These are phyloP conservation scores for Acorus calamus DNA, from an alignment of 106 monocot species.

Conservation along the genomic window DNA sequence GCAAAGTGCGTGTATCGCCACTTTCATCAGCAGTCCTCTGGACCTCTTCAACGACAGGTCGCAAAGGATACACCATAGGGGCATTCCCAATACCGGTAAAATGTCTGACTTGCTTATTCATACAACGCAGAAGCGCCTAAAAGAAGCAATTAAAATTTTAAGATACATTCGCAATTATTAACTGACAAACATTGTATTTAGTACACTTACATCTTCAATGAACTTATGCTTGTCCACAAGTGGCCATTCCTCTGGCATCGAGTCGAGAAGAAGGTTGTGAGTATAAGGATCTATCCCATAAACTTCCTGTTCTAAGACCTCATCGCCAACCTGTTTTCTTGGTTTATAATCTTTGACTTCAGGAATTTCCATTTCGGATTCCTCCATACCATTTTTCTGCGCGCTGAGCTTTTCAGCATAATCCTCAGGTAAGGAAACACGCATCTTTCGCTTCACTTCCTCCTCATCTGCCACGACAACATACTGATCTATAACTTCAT, in stretches of 20 bases:
- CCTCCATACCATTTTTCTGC: slow-evolving; percentile 65
- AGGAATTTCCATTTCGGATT: slow-evolving; percentile 87
- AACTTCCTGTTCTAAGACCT: slow-evolving; percentile 96
- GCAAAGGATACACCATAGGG: slow-evolving; percentile 78
- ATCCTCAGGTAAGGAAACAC: slow-evolving; percentile 84
- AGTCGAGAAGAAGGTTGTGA: slow-evolving; percentile 90
- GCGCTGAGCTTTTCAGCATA: slow-evolving; percentile 72
- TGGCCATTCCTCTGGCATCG: slow-evolving; percentile 77
- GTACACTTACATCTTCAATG: slow-evolving; percentile 70
- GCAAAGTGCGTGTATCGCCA: slow-evolving; percentile 35
- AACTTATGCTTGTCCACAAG: slow-evolving; percentile 71
- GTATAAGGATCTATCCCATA: slow-evolving; percentile 99
- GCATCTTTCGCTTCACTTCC: slow-evolving; percentile 85
- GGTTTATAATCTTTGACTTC: slow-evolving; percentile 98
- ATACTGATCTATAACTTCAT: slow-evolving; percentile 90
- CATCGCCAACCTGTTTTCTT: slow-evolving; percentile 76
- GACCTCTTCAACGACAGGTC: slow-evolving; percentile 75
- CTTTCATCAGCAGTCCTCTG: slow-evolving; percentile 57
- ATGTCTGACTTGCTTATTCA: slow-evolving; percentile 78
- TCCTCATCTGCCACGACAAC: slow-evolving; percentile 87
- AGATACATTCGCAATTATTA: no score
- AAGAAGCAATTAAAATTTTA: not conserved
- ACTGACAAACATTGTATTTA: no score
- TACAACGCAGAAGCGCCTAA: slow-evolving; percentile 60
- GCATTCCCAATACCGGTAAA: slow-evolving; percentile 90